Evolutionary conservation across 2,329 filamentous ascomycete species (phyloP).

Genomic region (Neoscytalidium dimidiatum): DNA sequence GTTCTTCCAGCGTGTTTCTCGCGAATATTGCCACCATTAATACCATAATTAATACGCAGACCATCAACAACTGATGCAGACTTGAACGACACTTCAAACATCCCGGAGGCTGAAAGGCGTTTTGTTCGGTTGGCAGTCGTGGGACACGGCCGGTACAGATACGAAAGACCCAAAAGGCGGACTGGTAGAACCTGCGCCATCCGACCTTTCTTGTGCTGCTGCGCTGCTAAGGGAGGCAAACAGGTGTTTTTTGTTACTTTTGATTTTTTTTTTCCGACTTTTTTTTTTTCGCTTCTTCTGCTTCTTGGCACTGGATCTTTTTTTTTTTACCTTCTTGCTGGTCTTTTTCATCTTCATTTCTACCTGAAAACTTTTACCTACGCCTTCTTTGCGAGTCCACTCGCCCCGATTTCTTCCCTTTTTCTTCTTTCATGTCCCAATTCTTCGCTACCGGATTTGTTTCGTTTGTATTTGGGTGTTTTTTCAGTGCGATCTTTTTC

Average conservation of each 20-base stretch:
- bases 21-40: slow-evolving; percentile 14
- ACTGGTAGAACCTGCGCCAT: slow-evolving; percentile 21
- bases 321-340: slow-evolving; percentile 7
- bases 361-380: background rate
- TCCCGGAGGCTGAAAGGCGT: slow-evolving; percentile 20
- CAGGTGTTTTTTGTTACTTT: slow-evolving; percentile 10
- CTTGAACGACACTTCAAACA: slow-evolving; percentile 17
- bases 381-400: slow-evolving; percentile 1
- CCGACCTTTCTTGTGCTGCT: slow-evolving; percentile 19
- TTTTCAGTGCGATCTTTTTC: slow-evolving; percentile 11
- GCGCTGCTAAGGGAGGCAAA: slow-evolving; percentile 18
- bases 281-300: slow-evolving; percentile 8
- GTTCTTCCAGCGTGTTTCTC: slow-evolving; percentile 19
- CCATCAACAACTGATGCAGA: slow-evolving; percentile 14
- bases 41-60: slow-evolving; percentile 15
- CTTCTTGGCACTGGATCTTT: slow-evolving; percentile 6
- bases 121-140: slow-evolving; percentile 20
- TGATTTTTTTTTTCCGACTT: background rate
- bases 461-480: slow-evolving; percentile 13
- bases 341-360: slow-evolving; percentile 11
- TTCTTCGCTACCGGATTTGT: slow-evolving; percentile 10
- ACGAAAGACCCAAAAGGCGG: slow-evolving; percentile 20
- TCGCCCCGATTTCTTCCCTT: slow-evolving; percentile 5
- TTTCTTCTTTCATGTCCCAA: slow-evolving; percentile 16
- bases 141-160: slow-evolving; percentile 20